Evolutionary conservation across 305 asterid genomes (phyloP), one percentile per base, ranked within the genome.

Genomic region (Fraxinus nigra): DNA sequence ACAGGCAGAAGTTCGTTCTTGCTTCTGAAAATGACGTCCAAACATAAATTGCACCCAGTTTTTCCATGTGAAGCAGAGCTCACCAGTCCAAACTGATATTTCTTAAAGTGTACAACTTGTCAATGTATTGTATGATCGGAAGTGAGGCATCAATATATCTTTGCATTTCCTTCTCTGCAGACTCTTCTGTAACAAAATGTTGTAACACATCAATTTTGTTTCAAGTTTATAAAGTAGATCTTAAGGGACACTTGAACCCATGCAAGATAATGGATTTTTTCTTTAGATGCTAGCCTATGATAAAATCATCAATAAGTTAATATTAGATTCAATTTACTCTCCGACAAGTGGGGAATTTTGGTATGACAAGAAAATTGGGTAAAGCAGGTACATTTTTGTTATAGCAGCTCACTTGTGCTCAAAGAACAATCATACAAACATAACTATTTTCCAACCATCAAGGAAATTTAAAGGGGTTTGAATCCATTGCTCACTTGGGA

Each of bases 11-110:
- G 32, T 48, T 48, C 61, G 20, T 48, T 48, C 40, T 14, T 70
- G 43, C 22, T 32, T 72, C 46, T 7, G 43, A 74, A 34, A n/a
- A 56, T 9, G 22, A 20, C 24, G 28, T 56, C 35, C 61, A 72
- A 51, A 14, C 48, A 38, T 0, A 56, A 61, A n/a, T 48, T 70
- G 30, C 16, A 5, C 67, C 5, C 6, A 24, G 72, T 61, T 8
- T 61, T 61, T 61, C 67, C 30, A 80, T 32, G 34, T 77, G 83
- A 75, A 75, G 24, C 14, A 63, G 69, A 72, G 70, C 78, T 94
- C 91, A 93, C 98, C 98, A 95, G 83, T 95, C 92, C 90, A 93
- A 89, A 85, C 75, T 90, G 87, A 93, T 92, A 72, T 83, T 86
- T 86, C 97, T 90, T 54, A 91, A 85, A 80, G 81, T 81, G 89